A percentile compares a stretch with the other conserved stretches of the same genome.
Evolutionary conservation across 805 yeast species (phyloP).

Genomic region (Cyberlindnera euphorbiae): DNA sequence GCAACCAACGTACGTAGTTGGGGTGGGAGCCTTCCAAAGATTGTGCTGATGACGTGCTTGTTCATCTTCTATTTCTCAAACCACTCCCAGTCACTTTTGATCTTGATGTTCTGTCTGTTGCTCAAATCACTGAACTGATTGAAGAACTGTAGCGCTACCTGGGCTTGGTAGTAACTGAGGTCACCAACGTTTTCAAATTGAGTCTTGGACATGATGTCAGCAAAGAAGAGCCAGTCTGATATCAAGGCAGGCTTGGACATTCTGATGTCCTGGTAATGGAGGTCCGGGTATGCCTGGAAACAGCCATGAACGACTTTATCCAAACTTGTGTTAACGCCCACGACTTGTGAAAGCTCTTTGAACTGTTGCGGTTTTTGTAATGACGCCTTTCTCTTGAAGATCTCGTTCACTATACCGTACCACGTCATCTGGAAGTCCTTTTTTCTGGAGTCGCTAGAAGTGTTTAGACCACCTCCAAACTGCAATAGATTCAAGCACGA

Average conservation of each 20-base stretch:
- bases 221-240: constrained; percentile 73
- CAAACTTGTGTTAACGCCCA: constrained; percentile 43
- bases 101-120: constrained; percentile 31
- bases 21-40: constrained; percentile 11
- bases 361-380: constrained; percentile 44
- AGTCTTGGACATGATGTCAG: constrained; percentile 50
- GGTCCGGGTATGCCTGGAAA: constrained; percentile 58
- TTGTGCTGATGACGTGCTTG: constrained; percentile 8
- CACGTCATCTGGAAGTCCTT: constrained; percentile 66
- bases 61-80: constrained; percentile 20
- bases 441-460: constrained; percentile 24
- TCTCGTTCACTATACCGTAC: constrained; percentile 56
- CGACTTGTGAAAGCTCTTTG: constrained; percentile 38
- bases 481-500: constrained; percentile 82
- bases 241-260: constrained; percentile 53
- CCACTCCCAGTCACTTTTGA: constrained; percentile 28
- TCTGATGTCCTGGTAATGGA: constrained; percentile 61
- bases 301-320: constrained; percentile 72
- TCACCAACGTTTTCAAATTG: constrained; percentile 42
- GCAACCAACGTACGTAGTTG: constrained; percentile 14
- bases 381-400: constrained; percentile 52
- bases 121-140: constrained; percentile 58
- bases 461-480: constrained; percentile 35
- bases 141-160: constrained; percentile 59
- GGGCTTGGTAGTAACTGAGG: constrained; percentile 48